These are phyloP conservation scores for Stephanocyclus meneghinianus DNA, from an alignment of 352 stramenopile genomes.

Conservation along the genomic window DNA sequence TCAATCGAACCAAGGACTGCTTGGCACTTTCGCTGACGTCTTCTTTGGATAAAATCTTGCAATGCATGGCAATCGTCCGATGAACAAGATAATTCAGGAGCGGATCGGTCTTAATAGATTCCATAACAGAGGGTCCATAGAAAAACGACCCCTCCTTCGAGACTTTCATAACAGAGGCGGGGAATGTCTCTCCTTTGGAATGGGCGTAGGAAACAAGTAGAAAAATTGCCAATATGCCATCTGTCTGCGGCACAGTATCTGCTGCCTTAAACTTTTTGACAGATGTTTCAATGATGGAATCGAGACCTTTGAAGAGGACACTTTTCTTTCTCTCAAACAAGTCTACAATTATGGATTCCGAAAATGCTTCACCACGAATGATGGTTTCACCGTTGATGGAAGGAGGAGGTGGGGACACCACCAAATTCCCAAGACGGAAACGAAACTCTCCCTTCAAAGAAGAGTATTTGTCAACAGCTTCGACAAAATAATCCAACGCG, in stretches of 20 bases:
- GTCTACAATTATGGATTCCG: constrained; percentile 62
- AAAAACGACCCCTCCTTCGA: constrained; percentile 68
- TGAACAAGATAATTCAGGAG: constrained; percentile 61
- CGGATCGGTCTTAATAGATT: constrained; percentile 49
- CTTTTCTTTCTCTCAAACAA: constrained; percentile 55
- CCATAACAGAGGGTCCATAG: constrained; percentile 56
- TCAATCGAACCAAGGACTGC: constrained; percentile 38
- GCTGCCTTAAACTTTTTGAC: constrained; percentile 65
- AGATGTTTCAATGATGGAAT: constrained; percentile 60
- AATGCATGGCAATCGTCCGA: constrained; percentile 64
- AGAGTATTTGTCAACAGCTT: constrained; percentile 48
- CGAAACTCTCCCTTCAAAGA: constrained; percentile 59
- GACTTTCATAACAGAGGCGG: constrained; percentile 56
- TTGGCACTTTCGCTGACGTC: constrained; percentile 15
- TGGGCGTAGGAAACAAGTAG: constrained; percentile 47
- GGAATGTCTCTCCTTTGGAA: constrained; percentile 23
- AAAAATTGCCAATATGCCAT: constrained; percentile 65
- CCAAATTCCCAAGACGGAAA: constrained; percentile 47
- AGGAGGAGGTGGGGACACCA: constrained; percentile 32
- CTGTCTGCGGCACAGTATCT: constrained; percentile 57
- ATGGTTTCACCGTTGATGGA: constrained; percentile 32
- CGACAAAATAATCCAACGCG: constrained; percentile 54
- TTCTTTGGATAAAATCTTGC: constrained; percentile 53
- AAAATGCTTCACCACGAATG: constrained; percentile 51
- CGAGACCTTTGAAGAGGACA: constrained; percentile 40